Evolutionary conservation across 352 stramenopile species (phyloP), one percentile per base, ranked within the genome.

Genomic region (Pythium scleroteichum): DNA sequence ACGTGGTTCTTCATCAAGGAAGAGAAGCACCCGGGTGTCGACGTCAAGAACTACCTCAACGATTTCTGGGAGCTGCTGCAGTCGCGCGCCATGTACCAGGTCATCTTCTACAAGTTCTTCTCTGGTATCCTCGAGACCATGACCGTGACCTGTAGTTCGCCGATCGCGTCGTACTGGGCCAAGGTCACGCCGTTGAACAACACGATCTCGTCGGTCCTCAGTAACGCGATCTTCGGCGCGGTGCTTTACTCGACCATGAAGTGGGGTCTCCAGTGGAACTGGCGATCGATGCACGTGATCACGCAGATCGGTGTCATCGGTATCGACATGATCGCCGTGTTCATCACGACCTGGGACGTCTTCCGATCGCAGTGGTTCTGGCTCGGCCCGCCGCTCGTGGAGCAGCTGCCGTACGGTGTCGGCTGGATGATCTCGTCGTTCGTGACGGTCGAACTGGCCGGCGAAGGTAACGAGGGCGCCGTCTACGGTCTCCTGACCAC

Each of bases 401-500:
- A 79, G 40, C 52, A 75, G 24, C 14, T 81, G 13, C 71, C 74
- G 0, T 59, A 39, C 9, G 71, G 70, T 32, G 63, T 85, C 23
- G 62, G 62, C 39, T 82, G 71, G 49, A 75, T 81, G 38, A 70
- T 80, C 40, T 59, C 51, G 0, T 59, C 70, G 4, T 81, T 73
- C 32, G 68, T 82, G 20, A 26, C 29, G 22, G 45, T 51, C 9
- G 77, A 87, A 39, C 59, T 87, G 22, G 66, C 71, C 3, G 74
- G 75, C 17, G 64, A 73, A 3, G 77, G 75, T 12, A 78, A 82
- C 44, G 77, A 86, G 69, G 77, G 66, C 17, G 71, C 73, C 19
- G 63, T 78, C 17, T 80, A 79, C 54, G 74, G 70, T 20, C 70
- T 86, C 12, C 61, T 80, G 35, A 79, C 77, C 2, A 84, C 75